A percentile compares a stretch with the other conserved stretches of the same genome.
These are phyloP conservation scores for Nigrospora osmanthi DNA, from an alignment of 2,329 filamentous ascomycete species.

Conservation along the genomic window DNA sequence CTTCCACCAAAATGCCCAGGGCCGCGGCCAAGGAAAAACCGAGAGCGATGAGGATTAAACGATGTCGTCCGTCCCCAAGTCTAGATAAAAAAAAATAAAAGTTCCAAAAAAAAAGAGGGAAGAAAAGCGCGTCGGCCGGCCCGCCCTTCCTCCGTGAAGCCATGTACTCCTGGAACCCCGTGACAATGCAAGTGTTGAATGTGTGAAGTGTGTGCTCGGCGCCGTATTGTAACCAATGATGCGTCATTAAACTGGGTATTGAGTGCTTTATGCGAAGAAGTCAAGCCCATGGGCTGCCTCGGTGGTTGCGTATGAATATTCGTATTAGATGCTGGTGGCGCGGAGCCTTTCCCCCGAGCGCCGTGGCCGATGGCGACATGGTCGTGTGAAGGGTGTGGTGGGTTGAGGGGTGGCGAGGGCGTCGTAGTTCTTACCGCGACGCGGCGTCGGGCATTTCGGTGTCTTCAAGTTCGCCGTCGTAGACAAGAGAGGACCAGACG, in stretches of 20 bases:
- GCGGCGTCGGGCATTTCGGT: slow-evolving; percentile 9
- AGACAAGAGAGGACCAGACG: slow-evolving; percentile 74
- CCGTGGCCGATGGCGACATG: no score
- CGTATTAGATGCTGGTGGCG: no score
- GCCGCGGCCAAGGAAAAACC: no score
- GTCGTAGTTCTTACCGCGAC: neutral
- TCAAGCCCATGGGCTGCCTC: no score
- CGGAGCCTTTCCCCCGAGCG: no score
- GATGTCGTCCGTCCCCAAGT: neutral
- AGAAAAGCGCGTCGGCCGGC: neutral
- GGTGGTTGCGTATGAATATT: no score
- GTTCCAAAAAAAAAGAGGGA: neutral
- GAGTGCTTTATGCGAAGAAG: no score
- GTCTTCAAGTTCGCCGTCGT: slow-evolving; percentile 35
- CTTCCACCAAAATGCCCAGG: no score
- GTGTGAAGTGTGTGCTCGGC: neutral
- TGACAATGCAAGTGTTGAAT: slow-evolving; percentile 1
- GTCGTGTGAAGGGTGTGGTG: no score
- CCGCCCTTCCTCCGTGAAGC: neutral
- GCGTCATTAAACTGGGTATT: neutral
- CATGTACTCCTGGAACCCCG: slow-evolving; percentile 2
- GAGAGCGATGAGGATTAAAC: no score
- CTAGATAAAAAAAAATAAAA: neutral
- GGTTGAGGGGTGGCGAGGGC: no score
- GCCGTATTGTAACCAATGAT: slow-evolving; percentile 2